These are phyloP conservation scores for Gossypium schwendimanii DNA, from an alignment of 441 rosid species.

Conservation along the genomic window DNA sequence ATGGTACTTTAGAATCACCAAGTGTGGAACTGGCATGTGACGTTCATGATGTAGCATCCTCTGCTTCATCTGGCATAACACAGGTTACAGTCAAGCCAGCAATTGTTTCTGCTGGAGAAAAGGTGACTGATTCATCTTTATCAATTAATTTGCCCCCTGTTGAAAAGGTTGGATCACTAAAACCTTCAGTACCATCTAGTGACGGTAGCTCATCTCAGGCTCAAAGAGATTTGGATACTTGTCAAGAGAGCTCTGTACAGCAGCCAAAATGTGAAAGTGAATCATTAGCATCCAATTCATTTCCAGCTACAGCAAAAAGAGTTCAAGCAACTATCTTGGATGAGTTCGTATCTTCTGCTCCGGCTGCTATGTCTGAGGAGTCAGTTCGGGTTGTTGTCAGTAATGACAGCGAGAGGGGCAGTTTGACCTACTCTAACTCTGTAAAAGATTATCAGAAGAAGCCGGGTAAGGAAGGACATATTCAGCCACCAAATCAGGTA, in stretches of 20 bases:
- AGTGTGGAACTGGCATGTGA: slow-evolving; percentile 40
- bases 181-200: slow-evolving; percentile 26
- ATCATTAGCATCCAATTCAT: slow-evolving; percentile 25
- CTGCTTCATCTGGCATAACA: slow-evolving; percentile 31
- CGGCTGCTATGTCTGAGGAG: slow-evolving; percentile 28
- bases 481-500: slow-evolving; percentile 44
- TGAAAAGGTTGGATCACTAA: slow-evolving; percentile 42
- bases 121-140: slow-evolving; percentile 16
- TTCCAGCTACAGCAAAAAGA: slow-evolving; percentile 27
- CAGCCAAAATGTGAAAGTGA: slow-evolving; percentile 35
- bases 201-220: slow-evolving; percentile 30
- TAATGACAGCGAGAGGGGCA: slow-evolving; percentile 32
- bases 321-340: slow-evolving; percentile 23
- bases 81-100: slow-evolving; percentile 53
- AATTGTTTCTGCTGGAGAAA: slow-evolving; percentile 30
- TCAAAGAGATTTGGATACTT: slow-evolving; percentile 32
- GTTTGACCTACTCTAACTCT: slow-evolving; percentile 44
- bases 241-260: slow-evolving; percentile 32
- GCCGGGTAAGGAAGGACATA: slow-evolving; percentile 36
- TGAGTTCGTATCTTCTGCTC: slow-evolving; percentile 20
- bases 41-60: slow-evolving; percentile 28
- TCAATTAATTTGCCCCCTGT: slow-evolving; percentile 23
- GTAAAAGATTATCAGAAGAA: slow-evolving; percentile 49
- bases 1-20: slow-evolving; percentile 32
- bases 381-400: slow-evolving; percentile 12